Base-by-base conservation (phyloP, 208 protist genomes). In the Leishmania aethiopica region DNA sequence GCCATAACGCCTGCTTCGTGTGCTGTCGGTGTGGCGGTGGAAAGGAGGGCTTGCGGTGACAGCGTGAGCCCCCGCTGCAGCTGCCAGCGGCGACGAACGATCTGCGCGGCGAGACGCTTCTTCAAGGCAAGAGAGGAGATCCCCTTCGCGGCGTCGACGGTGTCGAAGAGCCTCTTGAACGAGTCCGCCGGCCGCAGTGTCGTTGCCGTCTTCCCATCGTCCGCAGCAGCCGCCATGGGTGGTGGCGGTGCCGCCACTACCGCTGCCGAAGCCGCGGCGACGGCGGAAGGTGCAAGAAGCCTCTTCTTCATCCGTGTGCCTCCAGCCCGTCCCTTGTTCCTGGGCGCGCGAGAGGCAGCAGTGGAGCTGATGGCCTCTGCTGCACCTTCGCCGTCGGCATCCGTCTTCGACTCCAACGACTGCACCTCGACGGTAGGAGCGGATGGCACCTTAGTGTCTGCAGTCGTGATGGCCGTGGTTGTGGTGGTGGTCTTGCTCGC, bases 11-110 rank as follows among this genome's bases (percentile, higher is more conserved):
- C 35, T n/a, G 28, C 42, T 10, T 53, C 74, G 45, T 37, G 35
- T 3, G 53, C 67, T 7, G 49, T 32, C 42, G 15, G 28, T 47
- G 66, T 15, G 45, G 42, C 28, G 28, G 49, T 71, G 42, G 60
- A n/a, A 3, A 47, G 28, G 3, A 37, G 59, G 11, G 76, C 6
- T 37, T 35, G 4, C 4, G 13, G 40, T 19, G 69, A 53, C 3
- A 67, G 22, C 35, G 4, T 15, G 35, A 66, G 74, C 53, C 25
- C 32, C n/a, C 78, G 82, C 78, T 86, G 82, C 64, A 82, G 78
- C 78, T 82, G 83, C 83, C 83, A 86, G 15, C 83, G 83, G 4
- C 78, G 77, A 1, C 83, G 83, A 11, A 86, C 77, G 19, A 82
- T 80, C 57, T 82, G 71, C 77, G 83, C 83, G 2, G 78, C 72